Conservation (phyloP, 2,329 filamentous ascomycete species). For the Zymoseptoria pseudotritici region DNA sequence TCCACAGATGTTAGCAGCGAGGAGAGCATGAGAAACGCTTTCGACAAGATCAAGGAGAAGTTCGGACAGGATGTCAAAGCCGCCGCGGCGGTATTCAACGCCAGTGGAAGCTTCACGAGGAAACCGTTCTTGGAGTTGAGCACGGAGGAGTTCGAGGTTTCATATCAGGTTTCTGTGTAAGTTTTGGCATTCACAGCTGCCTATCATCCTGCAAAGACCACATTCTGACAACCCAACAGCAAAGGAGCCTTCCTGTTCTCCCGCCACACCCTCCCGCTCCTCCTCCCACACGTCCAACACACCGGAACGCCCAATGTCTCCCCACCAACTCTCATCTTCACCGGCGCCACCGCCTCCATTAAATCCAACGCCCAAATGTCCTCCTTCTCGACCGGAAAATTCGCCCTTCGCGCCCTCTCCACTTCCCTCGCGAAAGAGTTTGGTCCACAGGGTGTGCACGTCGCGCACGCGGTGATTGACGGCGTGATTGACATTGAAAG, state of each 20-base stretch:
- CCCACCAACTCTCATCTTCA: constrained; percentile 76
- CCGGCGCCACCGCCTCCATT: constrained; percentile 74
- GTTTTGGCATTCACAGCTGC: constrained; percentile 14
- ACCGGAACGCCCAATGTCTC: constrained; percentile 42
- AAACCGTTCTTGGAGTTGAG: constrained; percentile 57
- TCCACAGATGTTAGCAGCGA: constrained; percentile 56
- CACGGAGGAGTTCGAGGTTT: constrained; percentile 48
- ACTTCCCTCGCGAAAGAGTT: constrained; percentile 78
- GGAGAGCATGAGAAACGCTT: constrained; percentile 50
- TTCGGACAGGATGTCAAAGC: constrained; percentile 40
- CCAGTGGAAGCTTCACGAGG: constrained; percentile 50
- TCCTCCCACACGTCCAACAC: constrained; percentile 53
- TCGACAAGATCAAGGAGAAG: constrained; percentile 55
- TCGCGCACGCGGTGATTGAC: constrained; percentile 68
- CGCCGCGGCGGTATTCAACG: constrained; percentile 63
- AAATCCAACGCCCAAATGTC: constrained; percentile 63
- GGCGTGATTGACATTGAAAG: constrained; percentile 75
- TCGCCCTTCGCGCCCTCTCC: constrained; percentile 64
- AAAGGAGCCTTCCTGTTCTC: constrained; percentile 71
- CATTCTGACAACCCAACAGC: constrained; percentile 29
- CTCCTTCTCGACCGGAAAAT: constrained; percentile 72
- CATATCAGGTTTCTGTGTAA: constrained; percentile 45
- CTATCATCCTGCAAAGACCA: neutral
- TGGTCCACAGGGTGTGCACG: constrained; percentile 74
- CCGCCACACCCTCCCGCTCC: constrained; percentile 60